Conservation (phyloP, 2,329 filamentous ascomycete species). For the Aureobasidium mangrovei region DNA sequence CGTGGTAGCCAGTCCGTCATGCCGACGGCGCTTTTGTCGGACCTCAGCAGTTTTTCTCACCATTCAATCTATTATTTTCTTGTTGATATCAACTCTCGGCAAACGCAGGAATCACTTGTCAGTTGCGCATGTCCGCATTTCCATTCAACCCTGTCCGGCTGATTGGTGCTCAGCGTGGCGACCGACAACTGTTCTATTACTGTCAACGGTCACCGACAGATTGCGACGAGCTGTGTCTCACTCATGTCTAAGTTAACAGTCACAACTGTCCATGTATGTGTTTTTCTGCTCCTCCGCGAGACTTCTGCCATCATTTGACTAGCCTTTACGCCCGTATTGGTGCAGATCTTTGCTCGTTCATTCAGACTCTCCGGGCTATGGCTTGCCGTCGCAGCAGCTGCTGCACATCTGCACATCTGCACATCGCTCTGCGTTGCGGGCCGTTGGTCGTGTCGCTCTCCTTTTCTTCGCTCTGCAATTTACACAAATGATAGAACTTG, state of each 20-base stretch:
- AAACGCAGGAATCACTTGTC: not conserved
- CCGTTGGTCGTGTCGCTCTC: not conserved
- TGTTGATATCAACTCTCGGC: not conserved
- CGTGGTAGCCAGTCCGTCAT: slow-evolving; percentile 6
- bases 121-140: slow-evolving; percentile 2
- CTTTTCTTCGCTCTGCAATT: not conserved
- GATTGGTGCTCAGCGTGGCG: slow-evolving; percentile 8
- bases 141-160: not conserved
- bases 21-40: slow-evolving; percentile 6
- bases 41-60: slow-evolving; percentile 2
- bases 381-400: too few species aligned
- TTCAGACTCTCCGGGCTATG: too few species aligned
- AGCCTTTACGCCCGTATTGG: not conserved
- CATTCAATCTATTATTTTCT: not conserved
- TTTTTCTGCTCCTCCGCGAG: not conserved
- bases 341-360: not conserved
- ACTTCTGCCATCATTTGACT: not conserved
- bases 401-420: too few species aligned
- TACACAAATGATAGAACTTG: not conserved
- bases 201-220: slow-evolving; percentile 6
- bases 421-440: too few species aligned
- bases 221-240: slow-evolving; percentile 8
- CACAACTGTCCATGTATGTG: not conserved
- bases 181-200: slow-evolving; percentile 11
- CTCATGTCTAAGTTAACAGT: slow-evolving; percentile 4